phyloP scores from a whole-genome alignment of 257 asterid genomes.

The Salvia rosmarinus region DNA sequence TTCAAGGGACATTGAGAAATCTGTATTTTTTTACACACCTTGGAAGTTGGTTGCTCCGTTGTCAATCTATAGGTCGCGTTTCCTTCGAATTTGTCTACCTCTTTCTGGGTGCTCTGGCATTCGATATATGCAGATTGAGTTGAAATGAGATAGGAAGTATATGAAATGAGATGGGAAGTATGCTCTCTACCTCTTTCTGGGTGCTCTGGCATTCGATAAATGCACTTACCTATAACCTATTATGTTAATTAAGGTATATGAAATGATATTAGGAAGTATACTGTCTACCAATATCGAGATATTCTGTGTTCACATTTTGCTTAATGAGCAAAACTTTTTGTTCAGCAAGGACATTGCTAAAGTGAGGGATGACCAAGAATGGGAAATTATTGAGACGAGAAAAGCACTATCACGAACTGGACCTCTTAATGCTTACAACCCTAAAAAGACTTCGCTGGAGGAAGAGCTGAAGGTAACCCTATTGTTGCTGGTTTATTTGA shows the following conservation, averaged over 20 bases:
- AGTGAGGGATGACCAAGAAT: slow-evolving; percentile 85
- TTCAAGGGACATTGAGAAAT: neutral
- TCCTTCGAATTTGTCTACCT: neutral
- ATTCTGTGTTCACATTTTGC: neutral
- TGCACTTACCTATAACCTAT: neutral
- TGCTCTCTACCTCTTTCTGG: too few species aligned
- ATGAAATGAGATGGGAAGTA: too few species aligned
- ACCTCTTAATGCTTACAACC: slow-evolving; percentile 77
- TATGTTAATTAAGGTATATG: neutral
- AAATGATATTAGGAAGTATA: too few species aligned
- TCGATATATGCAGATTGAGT: slow-evolving; percentile 14
- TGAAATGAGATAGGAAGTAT: too few species aligned
- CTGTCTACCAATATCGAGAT: neutral
- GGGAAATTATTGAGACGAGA: slow-evolving; percentile 89
- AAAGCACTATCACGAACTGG: slow-evolving; percentile 86
- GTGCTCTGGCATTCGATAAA: too few species aligned
- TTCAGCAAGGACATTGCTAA: slow-evolving; percentile 94
- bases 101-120: too few species aligned
- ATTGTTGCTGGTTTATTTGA: slow-evolving; percentile 20
- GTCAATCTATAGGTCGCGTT: neutral
- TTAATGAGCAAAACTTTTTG: slow-evolving; percentile 30
- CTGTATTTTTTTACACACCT: neutral
- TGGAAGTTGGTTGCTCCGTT: neutral
- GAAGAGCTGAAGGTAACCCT: slow-evolving; percentile 80
- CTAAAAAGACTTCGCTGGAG: slow-evolving; percentile 72